A percentile compares a stretch with the other conserved stretches of the same genome.
phyloP scores from a whole-genome alignment of 768 basidiomycete genomes.

The Lyophyllum atratum region DNA sequence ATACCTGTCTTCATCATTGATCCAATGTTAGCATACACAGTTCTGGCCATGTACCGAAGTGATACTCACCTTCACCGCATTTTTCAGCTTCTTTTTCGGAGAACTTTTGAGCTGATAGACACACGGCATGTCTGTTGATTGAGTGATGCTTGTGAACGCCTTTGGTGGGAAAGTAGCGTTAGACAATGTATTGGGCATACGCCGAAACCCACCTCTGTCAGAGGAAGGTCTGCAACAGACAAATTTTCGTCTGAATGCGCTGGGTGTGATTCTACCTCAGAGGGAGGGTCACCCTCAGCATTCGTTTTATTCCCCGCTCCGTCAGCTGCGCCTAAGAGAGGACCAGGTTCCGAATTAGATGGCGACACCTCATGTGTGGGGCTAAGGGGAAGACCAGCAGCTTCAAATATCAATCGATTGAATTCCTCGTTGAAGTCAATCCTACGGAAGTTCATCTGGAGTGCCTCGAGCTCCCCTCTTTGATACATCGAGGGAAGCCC shows the following conservation, averaged over 20 bases:
- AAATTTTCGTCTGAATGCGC: no score
- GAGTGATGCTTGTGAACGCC: no score
- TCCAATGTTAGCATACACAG: no score
- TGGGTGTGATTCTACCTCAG: no score
- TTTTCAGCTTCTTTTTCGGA: not conserved
- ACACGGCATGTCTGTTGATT: not conserved
- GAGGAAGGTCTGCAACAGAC: no score
- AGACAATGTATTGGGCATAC: no score
- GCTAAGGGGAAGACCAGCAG: not conserved
- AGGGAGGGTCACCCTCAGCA: not conserved
- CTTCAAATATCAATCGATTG: not conserved
- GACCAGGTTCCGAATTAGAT: not conserved
- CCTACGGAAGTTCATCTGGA: not conserved
- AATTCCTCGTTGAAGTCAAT: slow-evolving; percentile 2
- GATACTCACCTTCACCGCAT: not conserved
- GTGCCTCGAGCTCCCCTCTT: not conserved
- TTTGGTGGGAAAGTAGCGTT: no score
- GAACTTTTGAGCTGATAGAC: not conserved
- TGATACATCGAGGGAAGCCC: not conserved
- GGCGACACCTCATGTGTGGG: not conserved
- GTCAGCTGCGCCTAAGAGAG: not conserved
- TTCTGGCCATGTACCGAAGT: no score
- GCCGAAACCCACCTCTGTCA: no score
- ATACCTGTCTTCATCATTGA: no score
- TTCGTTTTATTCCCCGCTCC: not conserved